Evolutionary conservation across 768 basidiomycete species (phyloP), one percentile per base, ranked within the genome.

Genomic region (Hygrophoropsis aurantiaca): DNA sequence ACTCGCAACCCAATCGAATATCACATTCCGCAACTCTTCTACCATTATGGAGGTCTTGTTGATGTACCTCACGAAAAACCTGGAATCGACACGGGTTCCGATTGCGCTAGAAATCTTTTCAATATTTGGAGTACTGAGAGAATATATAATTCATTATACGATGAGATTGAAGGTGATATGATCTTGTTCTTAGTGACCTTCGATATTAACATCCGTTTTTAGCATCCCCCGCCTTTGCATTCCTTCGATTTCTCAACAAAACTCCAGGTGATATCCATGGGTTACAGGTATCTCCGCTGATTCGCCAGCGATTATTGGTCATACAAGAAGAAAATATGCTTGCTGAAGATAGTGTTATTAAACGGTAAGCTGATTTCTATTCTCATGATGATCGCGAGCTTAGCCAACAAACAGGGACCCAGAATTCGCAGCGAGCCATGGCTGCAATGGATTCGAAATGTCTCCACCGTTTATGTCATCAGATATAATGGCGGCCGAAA

Each of bases 91-190:
- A 74, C 72, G 6, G 80, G 82, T 38, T 81, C 72, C 21, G 71
- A 79, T 33, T 76, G 79, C 43, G 57, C 91, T 37, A 68, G 70
- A 40, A 85, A 80, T 47, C 69, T 94, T 51, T 82, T 91, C 69
- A 93, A 87, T 63, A 94, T 99, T 46, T 99, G 97, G 95, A 77
- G 83, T 1, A 77, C 85, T 0, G 88, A 91, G 54, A 81, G 86
- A 79, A 84, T 97, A 34, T 72, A 85, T 48, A 71, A 67, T 27
- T 92, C 91, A 4, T 60, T 91, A 16, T 71, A 78, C 37, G 74
- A 84, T n/a, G 71, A 66, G 38, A 39, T 66, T 30, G 66, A 80
- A 62, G 74, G 88, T 87, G n/a, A 58, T 52, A 78, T 53, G 39
- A 33, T 57, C 13, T 15, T 43, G 24, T 20, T 13, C 40, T 55